Percentiles rank a stretch among this genome's conserved stretches.
phyloP scores from a whole-genome alignment of 352 stramenopile species.

The Poterioochromonas sp. region DNA sequence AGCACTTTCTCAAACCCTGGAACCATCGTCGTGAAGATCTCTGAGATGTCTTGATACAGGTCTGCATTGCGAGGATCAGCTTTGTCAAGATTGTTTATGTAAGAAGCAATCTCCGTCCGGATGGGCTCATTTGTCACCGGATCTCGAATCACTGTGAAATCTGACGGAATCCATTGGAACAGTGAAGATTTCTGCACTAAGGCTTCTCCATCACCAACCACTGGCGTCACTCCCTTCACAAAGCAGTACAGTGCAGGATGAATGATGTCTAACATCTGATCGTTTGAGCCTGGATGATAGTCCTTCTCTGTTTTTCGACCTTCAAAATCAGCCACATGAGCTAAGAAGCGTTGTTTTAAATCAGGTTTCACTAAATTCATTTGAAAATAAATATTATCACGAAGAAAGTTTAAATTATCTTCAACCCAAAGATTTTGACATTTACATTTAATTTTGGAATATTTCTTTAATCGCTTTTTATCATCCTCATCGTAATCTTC shows the following conservation, averaged over 20 bases:
- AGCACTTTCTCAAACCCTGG: too few relatives aligned
- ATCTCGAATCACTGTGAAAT: too few relatives aligned
- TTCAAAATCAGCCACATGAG: neutral
- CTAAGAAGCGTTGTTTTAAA: neutral
- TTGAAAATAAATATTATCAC: neutral
- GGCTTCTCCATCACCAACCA: too few relatives aligned
- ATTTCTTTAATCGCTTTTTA: neutral
- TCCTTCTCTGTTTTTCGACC: slow-evolving; percentile 5
- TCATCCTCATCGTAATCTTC: slow-evolving; percentile 1
- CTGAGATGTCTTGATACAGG: too few relatives aligned
- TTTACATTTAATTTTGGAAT: slow-evolving; percentile 4
- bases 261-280: slow-evolving; percentile 5
- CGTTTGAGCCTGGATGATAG: slow-evolving; percentile 20
- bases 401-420: slow-evolving; percentile 2
- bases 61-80: too few relatives aligned
- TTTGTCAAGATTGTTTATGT: too few relatives aligned
- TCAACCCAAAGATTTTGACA: neutral
- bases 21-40: too few relatives aligned
- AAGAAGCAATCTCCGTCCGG: too few relatives aligned
- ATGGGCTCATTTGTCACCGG: too few relatives aligned
- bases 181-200: too few relatives aligned
- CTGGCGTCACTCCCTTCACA: neutral
- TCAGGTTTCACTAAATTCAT: slow-evolving; percentile 1
- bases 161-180: too few relatives aligned
- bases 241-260: neutral